A percentile compares a stretch with the other conserved stretches of the same genome.
phyloP scores from a whole-genome alignment of 2,329 filamentous ascomycete species.

The Stemphylium vesicarium region DNA sequence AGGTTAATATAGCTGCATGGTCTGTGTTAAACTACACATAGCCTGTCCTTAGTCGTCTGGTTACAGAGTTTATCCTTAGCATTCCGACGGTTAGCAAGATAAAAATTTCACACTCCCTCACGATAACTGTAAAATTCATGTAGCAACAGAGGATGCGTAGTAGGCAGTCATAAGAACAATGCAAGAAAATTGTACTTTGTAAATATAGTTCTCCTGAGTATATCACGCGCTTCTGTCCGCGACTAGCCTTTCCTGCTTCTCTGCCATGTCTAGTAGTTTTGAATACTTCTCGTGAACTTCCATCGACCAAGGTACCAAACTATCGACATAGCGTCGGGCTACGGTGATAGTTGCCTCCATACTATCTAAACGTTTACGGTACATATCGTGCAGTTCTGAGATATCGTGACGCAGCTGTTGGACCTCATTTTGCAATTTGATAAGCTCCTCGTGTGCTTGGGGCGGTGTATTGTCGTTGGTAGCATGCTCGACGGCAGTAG shows the following conservation, averaged over 20 bases:
- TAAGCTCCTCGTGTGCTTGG: constrained; percentile 1
- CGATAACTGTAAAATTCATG: too few relatives aligned
- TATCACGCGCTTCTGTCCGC: not conserved
- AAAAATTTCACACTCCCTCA: not conserved
- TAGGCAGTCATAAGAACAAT: not conserved
- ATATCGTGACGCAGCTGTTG: constrained; percentile 3
- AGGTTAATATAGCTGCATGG: not conserved
- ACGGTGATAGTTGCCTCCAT: constrained; percentile 9
- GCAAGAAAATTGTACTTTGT: constrained; percentile 3
- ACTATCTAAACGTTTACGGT: constrained; percentile 10
- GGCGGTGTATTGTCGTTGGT: not conserved
- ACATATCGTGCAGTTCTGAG: constrained; percentile 6
- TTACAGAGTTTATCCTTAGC: not conserved
- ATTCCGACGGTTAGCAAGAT: not conserved
- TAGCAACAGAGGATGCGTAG: not conserved
- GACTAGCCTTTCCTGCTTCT: not conserved
- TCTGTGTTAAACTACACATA: not conserved
- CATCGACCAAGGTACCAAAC: constrained; percentile 17
- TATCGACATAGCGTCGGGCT: constrained; percentile 13
- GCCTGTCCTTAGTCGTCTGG: not conserved
- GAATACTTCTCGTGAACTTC: constrained; percentile 21
- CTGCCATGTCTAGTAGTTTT: constrained; percentile 10
- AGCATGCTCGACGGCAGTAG: not conserved
- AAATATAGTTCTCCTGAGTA: not conserved
- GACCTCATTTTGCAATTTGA: not conserved